These are phyloP conservation scores for Russula olivacea DNA, from an alignment of 768 basidiomycete genomes.

Conservation along the genomic window DNA sequence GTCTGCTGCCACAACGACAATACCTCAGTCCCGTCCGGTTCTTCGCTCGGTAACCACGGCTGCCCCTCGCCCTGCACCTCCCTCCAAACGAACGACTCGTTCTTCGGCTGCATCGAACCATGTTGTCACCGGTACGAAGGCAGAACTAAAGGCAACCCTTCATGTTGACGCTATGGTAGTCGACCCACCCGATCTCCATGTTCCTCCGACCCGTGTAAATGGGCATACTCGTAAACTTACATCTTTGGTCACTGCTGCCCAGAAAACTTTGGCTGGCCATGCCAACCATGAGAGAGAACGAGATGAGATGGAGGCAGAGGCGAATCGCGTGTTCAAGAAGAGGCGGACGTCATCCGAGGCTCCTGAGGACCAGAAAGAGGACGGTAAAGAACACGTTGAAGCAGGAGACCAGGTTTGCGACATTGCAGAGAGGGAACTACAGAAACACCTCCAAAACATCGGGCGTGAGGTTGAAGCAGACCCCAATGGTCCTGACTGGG, in stretches of 20 bases:
- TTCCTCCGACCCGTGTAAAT: slow-evolving; percentile 29
- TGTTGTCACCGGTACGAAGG: slow-evolving; percentile 31
- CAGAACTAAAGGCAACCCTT: slow-evolving; percentile 22
- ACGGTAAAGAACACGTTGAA: slow-evolving; percentile 37
- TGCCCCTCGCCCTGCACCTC: slow-evolving; percentile 2
- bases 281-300: slow-evolving; percentile 22
- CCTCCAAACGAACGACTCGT: slow-evolving; percentile 28
- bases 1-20: slow-evolving; percentile 38
- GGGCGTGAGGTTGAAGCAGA: slow-evolving; percentile 58
- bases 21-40: slow-evolving; percentile 41
- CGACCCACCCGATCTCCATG: slow-evolving; percentile 31
- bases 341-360: slow-evolving; percentile 65
- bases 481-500: slow-evolving; percentile 66
- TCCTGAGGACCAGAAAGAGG: slow-evolving; percentile 37
- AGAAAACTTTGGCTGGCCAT: slow-evolving; percentile 8
- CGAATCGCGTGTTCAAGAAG: slow-evolving; percentile 62
- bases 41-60: slow-evolving; percentile 42
- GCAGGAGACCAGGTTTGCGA: slow-evolving; percentile 39
- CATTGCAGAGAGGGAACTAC: slow-evolving; percentile 32
- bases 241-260: neutral
- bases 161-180: slow-evolving; percentile 49
- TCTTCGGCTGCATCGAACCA: slow-evolving; percentile 30
- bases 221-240: slow-evolving; percentile 21
- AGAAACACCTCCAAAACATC: slow-evolving; percentile 27
- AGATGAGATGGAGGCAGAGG: slow-evolving; percentile 49